These are phyloP conservation scores for Pythium dissotocum DNA, from an alignment of 352 stramenopile species.

Conservation along the genomic window DNA sequence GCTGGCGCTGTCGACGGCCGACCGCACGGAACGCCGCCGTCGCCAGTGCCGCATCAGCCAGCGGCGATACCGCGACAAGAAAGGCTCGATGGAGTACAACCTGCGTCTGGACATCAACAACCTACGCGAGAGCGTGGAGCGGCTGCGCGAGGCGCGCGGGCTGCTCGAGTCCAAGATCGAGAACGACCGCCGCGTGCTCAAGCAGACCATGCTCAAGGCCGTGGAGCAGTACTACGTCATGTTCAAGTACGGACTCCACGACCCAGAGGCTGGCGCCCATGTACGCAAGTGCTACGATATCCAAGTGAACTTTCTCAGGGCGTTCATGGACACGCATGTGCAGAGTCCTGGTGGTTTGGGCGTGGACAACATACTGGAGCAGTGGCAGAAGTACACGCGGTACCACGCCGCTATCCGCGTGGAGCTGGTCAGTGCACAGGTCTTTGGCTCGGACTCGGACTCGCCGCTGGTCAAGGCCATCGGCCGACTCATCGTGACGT, in stretches of 20 bases:
- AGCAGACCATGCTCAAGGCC: constrained; percentile 46
- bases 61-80: constrained; percentile 68
- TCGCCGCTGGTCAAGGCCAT: constrained; percentile 54
- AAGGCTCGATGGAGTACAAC: constrained; percentile 65
- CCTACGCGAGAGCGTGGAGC: constrained; percentile 59
- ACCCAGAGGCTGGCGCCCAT: constrained; percentile 37
- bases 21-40: constrained; percentile 44
- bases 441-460: constrained; percentile 44
- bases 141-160: constrained; percentile 38
- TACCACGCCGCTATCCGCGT: constrained; percentile 53
- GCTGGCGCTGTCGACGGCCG: constrained; percentile 9
- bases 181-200: constrained; percentile 37
- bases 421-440: constrained; percentile 32
- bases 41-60: constrained; percentile 70
- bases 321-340: constrained; percentile 54
- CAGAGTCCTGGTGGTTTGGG: constrained; percentile 40
- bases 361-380: constrained; percentile 45
- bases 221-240: constrained; percentile 68
- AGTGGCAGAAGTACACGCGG: constrained; percentile 63
- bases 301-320: constrained; percentile 48
- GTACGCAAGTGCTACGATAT: constrained; percentile 51
- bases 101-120: constrained; percentile 65
- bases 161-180: constrained; percentile 51
- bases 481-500: constrained; percentile 39
- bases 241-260: constrained; percentile 55